Evolutionary conservation across 345 rosid species (phyloP), one percentile per base, ranked within the genome.

Genomic region (Linum trigynum): DNA sequence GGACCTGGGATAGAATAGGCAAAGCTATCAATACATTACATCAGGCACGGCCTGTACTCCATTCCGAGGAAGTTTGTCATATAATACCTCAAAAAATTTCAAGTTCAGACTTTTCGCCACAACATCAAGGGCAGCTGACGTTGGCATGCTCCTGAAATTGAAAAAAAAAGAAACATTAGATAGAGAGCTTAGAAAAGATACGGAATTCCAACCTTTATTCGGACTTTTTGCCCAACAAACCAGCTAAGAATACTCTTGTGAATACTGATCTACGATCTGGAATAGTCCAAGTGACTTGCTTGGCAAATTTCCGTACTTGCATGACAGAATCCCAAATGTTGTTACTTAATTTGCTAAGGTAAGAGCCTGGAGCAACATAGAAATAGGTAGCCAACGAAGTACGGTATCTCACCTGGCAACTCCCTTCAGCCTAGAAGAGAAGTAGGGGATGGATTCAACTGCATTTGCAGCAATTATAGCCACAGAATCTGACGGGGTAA

Each of bases 391-490:
- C 61, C n/a, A 69, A 63, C 55, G 43, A 67, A 53, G 65, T 63
- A 65, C 60, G 7, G 23, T 16, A 16, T 32, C 43, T 59, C 61
- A 87, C 99, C 99, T 95, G 74, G 99, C 98, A 82, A 95, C 99
- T 69, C 99, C 98, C 83, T 95, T 91, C 70, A 91, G 75, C 61
- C 98, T 98, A 68, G 86, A 76, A 67, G 95, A 87, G 83, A 95
- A 95, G 72, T 89, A 95, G 35, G 99, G 98, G 63, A 91, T 86
- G 68, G 97, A 74, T 68, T 83, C 91, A 72, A 83, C 84, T 43
- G 99, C 96, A 85, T 95, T 95, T 72, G 99, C 98, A 65, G 99
- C 96, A 77, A 95, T 95, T 62, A 95, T 86, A 55, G 98, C 96
- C 69, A 95, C 97, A 57, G 99, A 91, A 86, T 91, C 98, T 57